Base-by-base conservation (phyloP, 352 stramenopile species). In the Phytophthora fragariaefolia region DNA sequence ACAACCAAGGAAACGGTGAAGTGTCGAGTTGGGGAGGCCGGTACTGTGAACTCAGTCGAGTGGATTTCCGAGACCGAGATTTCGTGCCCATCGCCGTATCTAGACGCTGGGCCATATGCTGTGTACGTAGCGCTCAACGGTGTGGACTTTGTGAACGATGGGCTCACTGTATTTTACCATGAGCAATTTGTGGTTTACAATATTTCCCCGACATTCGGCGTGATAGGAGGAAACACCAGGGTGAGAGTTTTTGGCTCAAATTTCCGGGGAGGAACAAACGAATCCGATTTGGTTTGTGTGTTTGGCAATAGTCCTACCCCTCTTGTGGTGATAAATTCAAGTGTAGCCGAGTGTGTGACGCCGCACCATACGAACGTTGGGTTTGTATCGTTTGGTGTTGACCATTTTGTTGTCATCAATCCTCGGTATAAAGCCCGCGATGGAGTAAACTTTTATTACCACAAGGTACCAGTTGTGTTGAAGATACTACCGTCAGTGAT, bases 51-150 rank as follows among this genome's bases (percentile, higher is more conserved):
- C 10, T 2, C n/a, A 3, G 76, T 52, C 18, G 20, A 70, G 2
- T 80, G 69, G 66, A 27, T 85, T 10, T 82, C 79, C 12, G 42
- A 34, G 8, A 68, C 58, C n/a, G 58, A 80, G 3, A 60, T 87
- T 22, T 15, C 67, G 12, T 87, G 79, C 26, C 45, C 55, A n/a
- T 58, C 61, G 13, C 55, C 74, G 0, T 30, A 69, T 9, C 48
- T 89, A 13, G 58, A 73, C 27, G 57, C 61, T 53, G 83, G 83
- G 0, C 56, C 71, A 12, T 82, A 92, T 49, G 54, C 1, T 0
- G 60, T 90, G 1, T 69, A 77, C n/a, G 36, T 92, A 3, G 81
- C 81, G 1, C 40, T 85, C 4, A 87, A 89, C 51, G 72, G 67
- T 6, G 47, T 66, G 1, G 75, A 76, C 26, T 90, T 88, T 42